Evolutionary conservation across 2,329 filamentous ascomycete genomes (phyloP).

Genomic region (Aureobasidium sp.): DNA sequence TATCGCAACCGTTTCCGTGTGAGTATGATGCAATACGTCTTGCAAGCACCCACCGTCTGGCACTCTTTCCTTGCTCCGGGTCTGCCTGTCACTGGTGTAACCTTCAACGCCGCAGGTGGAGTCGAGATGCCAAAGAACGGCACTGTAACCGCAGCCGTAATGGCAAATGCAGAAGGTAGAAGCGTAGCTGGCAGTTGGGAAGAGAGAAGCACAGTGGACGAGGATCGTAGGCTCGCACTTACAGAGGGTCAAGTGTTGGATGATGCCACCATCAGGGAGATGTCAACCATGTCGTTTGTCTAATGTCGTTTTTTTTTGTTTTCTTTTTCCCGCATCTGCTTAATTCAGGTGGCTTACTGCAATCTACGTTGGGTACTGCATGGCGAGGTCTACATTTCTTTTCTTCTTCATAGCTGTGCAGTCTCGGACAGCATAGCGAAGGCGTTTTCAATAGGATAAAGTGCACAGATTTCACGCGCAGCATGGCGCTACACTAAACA

Average conservation of each 20-base stretch:
- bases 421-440: not conserved
- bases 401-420: not conserved
- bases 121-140: not conserved
- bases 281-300: conserved; percentile 16
- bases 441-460: not conserved
- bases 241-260: conserved; percentile 15
- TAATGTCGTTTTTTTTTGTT: not conserved
- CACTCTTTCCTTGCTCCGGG: conserved; percentile 53
- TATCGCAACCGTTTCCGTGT: conserved; percentile 95
- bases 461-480: not conserved
- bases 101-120: conserved; percentile 18
- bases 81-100: conserved; percentile 26
- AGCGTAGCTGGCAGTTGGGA: conserved; percentile 6
- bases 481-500: not conserved
- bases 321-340: not conserved
- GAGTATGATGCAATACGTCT: conserved; percentile 86
- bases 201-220: conserved; percentile 1
- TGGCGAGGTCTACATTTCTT: not conserved
- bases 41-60: conserved; percentile 71
- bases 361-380: not conserved
- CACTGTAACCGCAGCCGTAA: not conserved
- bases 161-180: not conserved
- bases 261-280: conserved; percentile 17
- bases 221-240: not conserved
- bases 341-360: not conserved